phyloP scores from a whole-genome alignment of 2,329 filamentous ascomycete genomes.

The Onygenales sp. region DNA sequence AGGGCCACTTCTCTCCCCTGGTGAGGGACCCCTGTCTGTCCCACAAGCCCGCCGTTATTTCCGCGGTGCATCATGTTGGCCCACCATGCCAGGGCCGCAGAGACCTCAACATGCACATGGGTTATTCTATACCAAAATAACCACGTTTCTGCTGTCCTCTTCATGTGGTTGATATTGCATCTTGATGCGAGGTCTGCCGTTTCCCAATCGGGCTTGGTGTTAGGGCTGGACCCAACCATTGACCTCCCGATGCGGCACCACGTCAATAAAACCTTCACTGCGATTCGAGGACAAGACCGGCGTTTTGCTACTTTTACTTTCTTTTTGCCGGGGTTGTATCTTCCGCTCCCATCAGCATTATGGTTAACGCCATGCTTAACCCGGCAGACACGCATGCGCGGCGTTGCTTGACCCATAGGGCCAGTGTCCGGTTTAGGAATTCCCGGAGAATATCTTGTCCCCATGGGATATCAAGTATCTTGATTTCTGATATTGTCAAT shows the following conservation, averaged over 20 bases:
- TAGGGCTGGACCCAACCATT: neutral
- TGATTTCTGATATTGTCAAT: neutral
- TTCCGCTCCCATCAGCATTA: neutral
- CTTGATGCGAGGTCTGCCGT: too few species aligned
- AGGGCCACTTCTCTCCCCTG: too few species aligned
- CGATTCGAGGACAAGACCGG: too few species aligned
- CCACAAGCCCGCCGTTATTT: too few species aligned
- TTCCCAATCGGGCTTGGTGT: constrained; percentile 5
- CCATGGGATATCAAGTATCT: neutral
- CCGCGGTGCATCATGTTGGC: too few species aligned
- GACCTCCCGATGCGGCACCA: neutral
- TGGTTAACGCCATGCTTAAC: neutral
- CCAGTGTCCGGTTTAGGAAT: neutral
- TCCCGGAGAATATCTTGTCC: neutral
- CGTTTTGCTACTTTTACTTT: too few species aligned
- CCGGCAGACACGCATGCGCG: neutral
- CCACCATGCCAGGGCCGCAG: neutral
- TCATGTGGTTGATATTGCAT: neutral
- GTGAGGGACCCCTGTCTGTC: too few species aligned
- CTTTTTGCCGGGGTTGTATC: too few species aligned
- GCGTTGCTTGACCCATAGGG: too few species aligned
- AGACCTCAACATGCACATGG: neutral
- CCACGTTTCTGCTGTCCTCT: neutral
- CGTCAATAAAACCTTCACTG: neutral
- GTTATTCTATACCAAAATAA: neutral